Evolutionary conservation across 2,329 filamentous ascomycete species (phyloP).

Genomic region (Cadophora gregata): DNA sequence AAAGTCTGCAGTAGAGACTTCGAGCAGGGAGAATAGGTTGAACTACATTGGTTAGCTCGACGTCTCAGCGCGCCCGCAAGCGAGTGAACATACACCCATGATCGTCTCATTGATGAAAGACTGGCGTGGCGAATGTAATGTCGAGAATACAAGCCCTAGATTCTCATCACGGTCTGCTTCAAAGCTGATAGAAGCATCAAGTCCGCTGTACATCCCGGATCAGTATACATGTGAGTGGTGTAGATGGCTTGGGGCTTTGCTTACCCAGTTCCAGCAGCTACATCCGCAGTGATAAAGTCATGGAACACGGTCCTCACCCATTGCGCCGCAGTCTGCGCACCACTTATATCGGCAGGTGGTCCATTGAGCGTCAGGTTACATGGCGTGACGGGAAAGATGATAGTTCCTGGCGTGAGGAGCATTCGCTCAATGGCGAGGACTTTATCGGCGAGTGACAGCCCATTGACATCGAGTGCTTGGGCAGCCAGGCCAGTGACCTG

Average conservation of each 20-base stretch:
- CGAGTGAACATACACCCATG: constrained; percentile 2
- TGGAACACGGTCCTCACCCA: constrained; percentile 67
- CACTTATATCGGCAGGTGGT: constrained; percentile 14
- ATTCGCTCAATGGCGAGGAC: constrained; percentile 28
- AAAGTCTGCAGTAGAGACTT: constrained; percentile 32
- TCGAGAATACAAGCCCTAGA: constrained; percentile 55
- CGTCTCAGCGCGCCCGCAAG: background rate
- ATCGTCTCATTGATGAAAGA: constrained; percentile 12
- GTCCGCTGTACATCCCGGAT: constrained; percentile 48
- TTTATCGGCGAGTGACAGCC: constrained; percentile 28
- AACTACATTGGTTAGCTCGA: constrained; percentile 13
- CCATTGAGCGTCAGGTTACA: constrained; percentile 26
- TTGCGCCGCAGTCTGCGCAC: constrained; percentile 50
- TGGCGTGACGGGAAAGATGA: constrained; percentile 27
- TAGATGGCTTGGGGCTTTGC: constrained; percentile 33
- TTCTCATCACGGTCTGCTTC: constrained; percentile 40
- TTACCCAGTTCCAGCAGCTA: constrained; percentile 32
- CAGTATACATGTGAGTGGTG: constrained; percentile 36
- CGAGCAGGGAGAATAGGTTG: constrained; percentile 21
- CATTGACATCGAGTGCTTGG: constrained; percentile 26
- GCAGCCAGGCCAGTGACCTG: constrained; percentile 17
- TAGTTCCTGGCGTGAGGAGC: constrained; percentile 22
- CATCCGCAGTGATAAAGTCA: constrained; percentile 62
- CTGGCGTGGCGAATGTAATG: constrained; percentile 12
- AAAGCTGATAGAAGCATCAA: constrained; percentile 52